Evolutionary conservation across 2,329 filamentous ascomycete species (phyloP).

Genomic region (Diaporthe humulicola): DNA sequence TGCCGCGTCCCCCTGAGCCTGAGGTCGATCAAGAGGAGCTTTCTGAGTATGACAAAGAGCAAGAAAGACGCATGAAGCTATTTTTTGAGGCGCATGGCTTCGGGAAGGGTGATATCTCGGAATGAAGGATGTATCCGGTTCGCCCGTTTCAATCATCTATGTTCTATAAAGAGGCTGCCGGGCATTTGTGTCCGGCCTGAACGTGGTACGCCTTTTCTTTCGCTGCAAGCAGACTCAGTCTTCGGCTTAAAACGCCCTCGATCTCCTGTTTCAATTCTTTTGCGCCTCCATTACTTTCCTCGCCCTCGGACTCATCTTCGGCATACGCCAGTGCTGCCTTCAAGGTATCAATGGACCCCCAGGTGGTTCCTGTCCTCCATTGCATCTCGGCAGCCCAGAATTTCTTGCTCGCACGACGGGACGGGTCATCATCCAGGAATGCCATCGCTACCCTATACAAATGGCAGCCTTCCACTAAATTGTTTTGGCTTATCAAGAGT

Average conservation of each 20-base stretch:
- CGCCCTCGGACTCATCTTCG: neutral
- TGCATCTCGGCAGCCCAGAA: constrained; percentile 30
- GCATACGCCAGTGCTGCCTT: neutral
- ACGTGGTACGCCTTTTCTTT: neutral
- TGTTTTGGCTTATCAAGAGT: neutral
- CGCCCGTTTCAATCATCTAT: neutral
- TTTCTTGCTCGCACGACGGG: neutral
- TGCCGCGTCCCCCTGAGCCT: too few species aligned
- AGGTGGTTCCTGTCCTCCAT: neutral
- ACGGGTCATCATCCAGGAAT: constrained; percentile 4
- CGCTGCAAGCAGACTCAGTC: neutral
- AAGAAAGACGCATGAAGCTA: too few species aligned
- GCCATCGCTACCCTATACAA: neutral
- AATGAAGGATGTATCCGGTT: too few species aligned
- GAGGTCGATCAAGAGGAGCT: too few species aligned
- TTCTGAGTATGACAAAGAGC: too few species aligned
- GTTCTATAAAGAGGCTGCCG: neutral
- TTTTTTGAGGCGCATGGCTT: too few species aligned
- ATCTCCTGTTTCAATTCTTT: neutral
- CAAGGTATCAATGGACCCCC: constrained; percentile 2
- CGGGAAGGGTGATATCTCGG: too few species aligned
- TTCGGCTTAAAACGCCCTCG: neutral
- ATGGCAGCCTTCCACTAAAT: neutral
- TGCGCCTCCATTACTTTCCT: too few species aligned
- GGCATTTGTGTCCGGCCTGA: neutral